Percentiles rank a stretch among this genome's conserved stretches.
phyloP scores from a whole-genome alignment of 106 monocot species.

The Allium cepa region DNA sequence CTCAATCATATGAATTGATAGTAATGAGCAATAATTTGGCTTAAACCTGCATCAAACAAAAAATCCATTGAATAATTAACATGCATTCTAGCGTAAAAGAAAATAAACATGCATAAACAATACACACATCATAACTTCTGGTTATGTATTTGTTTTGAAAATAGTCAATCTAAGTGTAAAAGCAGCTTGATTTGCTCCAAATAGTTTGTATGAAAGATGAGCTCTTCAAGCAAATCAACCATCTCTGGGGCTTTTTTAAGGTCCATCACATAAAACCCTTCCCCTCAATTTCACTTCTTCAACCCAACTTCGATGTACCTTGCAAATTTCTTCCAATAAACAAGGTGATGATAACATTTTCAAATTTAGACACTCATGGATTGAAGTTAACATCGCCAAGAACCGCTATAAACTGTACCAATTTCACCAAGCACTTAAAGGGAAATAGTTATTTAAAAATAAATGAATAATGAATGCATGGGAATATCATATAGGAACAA shows the following conservation, averaged over 20 bases:
- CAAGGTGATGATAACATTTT: too few relatives aligned
- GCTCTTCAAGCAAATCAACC: slow-evolving; percentile 86
- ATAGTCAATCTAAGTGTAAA: slow-evolving; percentile 92
- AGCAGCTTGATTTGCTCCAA: slow-evolving; percentile 85
- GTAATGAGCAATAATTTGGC: slow-evolving; percentile 90
- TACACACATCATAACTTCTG: not conserved
- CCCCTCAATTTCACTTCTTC: slow-evolving; percentile 76
- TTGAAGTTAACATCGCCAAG: too few relatives aligned
- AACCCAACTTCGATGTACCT: too few relatives aligned
- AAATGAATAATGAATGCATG: too few relatives aligned
- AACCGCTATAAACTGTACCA: too few relatives aligned
- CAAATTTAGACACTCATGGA: too few relatives aligned
- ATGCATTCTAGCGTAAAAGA: not conserved
- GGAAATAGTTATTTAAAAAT: too few relatives aligned
- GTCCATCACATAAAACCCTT: slow-evolving; percentile 72
- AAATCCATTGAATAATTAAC: too few relatives aligned
- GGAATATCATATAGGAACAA: slow-evolving; percentile 69
- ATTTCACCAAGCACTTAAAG: too few relatives aligned
- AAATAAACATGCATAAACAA: too few relatives aligned
- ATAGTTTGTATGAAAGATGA: slow-evolving; percentile 90
- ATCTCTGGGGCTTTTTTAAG: slow-evolving; percentile 58
- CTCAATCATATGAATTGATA: slow-evolving; percentile 86
- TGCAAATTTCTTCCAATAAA: too few relatives aligned
- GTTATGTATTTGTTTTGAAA: slow-evolving; percentile 66
- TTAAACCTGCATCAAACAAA: slow-evolving; percentile 40